Evolutionary conservation across 2,329 filamentous ascomycete species (phyloP).

Genomic region (Pseudocercospora fijiensis): DNA sequence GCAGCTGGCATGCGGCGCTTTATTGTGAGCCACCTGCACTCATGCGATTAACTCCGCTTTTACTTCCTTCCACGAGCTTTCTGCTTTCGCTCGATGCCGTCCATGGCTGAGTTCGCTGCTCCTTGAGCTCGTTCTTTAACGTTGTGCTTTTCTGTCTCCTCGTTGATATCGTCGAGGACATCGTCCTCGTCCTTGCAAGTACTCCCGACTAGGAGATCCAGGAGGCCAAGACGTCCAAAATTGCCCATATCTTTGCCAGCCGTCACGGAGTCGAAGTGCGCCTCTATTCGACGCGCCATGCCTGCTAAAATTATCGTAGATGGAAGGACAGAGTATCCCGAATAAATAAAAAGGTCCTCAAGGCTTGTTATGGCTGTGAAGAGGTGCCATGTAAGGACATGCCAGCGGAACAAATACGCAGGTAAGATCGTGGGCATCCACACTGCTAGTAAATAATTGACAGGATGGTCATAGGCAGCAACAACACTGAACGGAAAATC

Average conservation of each 20-base stretch:
- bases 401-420: conserved; percentile 63
- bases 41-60: not conserved
- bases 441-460: conserved; percentile 61
- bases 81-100: conserved; percentile 18
- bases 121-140: conserved; percentile 46
- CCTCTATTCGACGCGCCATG: conserved; percentile 58
- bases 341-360: conserved; percentile 66
- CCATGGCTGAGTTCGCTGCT: conserved; percentile 32
- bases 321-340: conserved; percentile 64
- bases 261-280: conserved; percentile 51
- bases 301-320: conserved; percentile 58
- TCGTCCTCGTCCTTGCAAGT: conserved; percentile 48
- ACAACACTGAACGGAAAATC: conserved; percentile 61
- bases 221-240: conserved; percentile 51
- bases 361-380: conserved; percentile 62
- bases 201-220: conserved; percentile 64
- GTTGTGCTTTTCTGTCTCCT: conserved; percentile 57
- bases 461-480: conserved; percentile 67
- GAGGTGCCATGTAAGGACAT: conserved; percentile 70
- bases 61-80: conserved; percentile 16
- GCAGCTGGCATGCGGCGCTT: not conserved
- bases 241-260: conserved; percentile 40
- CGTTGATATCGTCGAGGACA: conserved; percentile 55
- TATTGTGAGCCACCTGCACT: conserved; percentile 1
- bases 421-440: conserved; percentile 67